Base-by-base conservation (phyloP, 192 early-diverging fungal genomes). In the Podila epigama region DNA sequence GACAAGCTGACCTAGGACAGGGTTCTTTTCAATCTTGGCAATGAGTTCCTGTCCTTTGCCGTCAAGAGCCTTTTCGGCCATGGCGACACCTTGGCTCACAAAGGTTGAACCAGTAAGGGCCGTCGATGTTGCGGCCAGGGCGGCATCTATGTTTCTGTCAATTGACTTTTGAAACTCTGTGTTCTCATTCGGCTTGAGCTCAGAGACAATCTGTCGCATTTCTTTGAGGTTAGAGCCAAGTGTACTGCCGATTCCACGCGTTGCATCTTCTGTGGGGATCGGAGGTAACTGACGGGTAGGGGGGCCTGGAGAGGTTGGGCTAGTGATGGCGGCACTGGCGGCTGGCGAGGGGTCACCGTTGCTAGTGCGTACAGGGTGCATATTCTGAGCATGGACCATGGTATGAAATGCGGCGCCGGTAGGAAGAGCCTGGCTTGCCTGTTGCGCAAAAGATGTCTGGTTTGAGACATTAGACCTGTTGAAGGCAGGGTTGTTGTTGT, bases 251-350 rank as follows among this genome's bases (percentile, higher is more conserved):
- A n/a, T n/a, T n/a, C n/a, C n/a, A 15, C 2, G 31, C 3, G 25
- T 33, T 22, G 28, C 35, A 18, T 31, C 25, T 20, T 27, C 27
- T 9, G 32, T 56, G 56, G 70, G 70, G 37, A 75, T 50, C 12
- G 70, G 70, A 2, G 70, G 70, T 7, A 75, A 37, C 35, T 75
- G 58, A 52, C 70, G 70, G 34, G 1, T 75, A 1, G 70, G 70
- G 5, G 70, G 58, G 4, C 65, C 57, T 55, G 52, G 25, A 0
- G 29, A 32, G 1, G 53, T 75, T 7, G 70, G 70, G 35, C 70
- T 75, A 5, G 51, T 37, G 25, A 66, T 28, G 39, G 63, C 28
- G 51, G 55, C 41, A 39, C 37, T 59, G 20, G 39, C 3, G 34
- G 29, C 27, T 2, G 37, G 58, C 22, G 58, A 59, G 1, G 32